Evolutionary conservation across 2,329 filamentous ascomycete species (phyloP).

Genomic region (Hortaea sp.): DNA sequence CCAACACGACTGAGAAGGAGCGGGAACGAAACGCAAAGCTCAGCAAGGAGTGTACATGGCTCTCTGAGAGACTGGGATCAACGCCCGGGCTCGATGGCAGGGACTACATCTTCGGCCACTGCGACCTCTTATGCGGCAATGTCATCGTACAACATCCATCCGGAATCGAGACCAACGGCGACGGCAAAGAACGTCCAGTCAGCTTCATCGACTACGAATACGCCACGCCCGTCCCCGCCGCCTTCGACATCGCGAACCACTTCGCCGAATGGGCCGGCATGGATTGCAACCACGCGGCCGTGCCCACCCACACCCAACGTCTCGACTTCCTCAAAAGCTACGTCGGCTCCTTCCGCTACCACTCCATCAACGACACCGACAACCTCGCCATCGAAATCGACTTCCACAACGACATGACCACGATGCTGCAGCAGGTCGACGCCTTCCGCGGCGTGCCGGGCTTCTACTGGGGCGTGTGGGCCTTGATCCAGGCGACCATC

Average conservation of each 20-base stretch:
- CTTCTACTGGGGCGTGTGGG: conserved; percentile 89
- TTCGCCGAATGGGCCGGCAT: conserved; percentile 98
- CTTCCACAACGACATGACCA: conserved; percentile 53
- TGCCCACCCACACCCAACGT: conserved; percentile 70
- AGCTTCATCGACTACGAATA: conserved; percentile 99
- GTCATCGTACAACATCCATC: conserved; percentile 61
- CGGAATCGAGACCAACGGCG: conserved; percentile 13
- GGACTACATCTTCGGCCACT: conserved; percentile 85
- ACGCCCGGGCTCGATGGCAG: conserved; percentile 66
- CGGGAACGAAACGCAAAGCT: conserved; percentile 56
- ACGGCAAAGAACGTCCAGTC: conserved; percentile 35
- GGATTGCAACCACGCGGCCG: conserved; percentile 77
- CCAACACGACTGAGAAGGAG: conserved; percentile 60
- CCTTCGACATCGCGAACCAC: conserved; percentile 95
- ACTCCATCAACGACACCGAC: conserved; percentile 31
- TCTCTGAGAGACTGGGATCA: conserved; percentile 63
- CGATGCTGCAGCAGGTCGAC: conserved; percentile 73
- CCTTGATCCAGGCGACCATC: conserved; percentile 85
- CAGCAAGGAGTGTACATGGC: conserved; percentile 62
- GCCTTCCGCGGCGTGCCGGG: conserved; percentile 80
- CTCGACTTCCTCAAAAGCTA: conserved; percentile 77
- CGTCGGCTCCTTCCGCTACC: conserved; percentile 55
- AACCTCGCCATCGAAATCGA: conserved; percentile 32
- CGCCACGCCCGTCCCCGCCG: conserved; percentile 82
- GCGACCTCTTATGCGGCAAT: conserved; percentile 91